phyloP scores from a whole-genome alignment of 2,329 filamentous ascomycete species.

The Grosmannia huntii region DNA sequence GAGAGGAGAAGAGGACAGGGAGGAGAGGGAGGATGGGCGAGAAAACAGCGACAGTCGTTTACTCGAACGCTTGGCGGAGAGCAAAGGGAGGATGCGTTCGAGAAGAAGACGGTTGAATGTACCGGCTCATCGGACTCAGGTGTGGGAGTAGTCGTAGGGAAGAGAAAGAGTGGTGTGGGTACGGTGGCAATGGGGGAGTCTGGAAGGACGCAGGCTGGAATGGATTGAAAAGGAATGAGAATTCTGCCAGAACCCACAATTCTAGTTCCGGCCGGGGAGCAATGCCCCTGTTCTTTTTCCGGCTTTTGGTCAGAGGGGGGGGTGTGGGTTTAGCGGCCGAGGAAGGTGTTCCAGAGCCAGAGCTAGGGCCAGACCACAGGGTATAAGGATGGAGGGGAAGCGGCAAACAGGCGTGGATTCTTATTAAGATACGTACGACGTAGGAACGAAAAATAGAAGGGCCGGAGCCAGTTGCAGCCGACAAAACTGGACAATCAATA shows the following conservation, averaged over 20 bases:
- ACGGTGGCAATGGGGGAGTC: slow-evolving; percentile 7
- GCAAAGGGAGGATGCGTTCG: slow-evolving; percentile 7
- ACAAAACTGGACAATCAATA: not conserved
- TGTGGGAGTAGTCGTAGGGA: slow-evolving; percentile 1
- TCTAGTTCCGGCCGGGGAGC: slow-evolving; percentile 4
- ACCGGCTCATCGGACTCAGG: slow-evolving; percentile 18
- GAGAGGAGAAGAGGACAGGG: not conserved
- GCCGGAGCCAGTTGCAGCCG: not conserved
- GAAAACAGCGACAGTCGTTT: not conserved
- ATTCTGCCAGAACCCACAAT: slow-evolving; percentile 3
- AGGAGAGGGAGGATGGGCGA: not conserved
- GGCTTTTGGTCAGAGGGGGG: not conserved
- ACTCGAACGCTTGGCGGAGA: not conserved
- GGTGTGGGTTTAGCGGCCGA: not conserved
- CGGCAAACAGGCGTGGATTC: not conserved
- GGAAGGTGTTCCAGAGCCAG: not conserved
- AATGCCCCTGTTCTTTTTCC: not conserved
- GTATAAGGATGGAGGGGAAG: not conserved
- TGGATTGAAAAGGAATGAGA: not conserved
- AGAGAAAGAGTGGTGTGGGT: slow-evolving; percentile 8
- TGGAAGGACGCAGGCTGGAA: not conserved
- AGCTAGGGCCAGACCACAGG: not conserved
- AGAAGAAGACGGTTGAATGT: slow-evolving; percentile 17
- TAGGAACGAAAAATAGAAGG: not conserved
- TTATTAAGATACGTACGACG: too few relatives aligned